A percentile compares a stretch with the other conserved stretches of the same genome.
Conservation (phyloP, 139 green algal species). For the Picocystis salinarum region DNA sequence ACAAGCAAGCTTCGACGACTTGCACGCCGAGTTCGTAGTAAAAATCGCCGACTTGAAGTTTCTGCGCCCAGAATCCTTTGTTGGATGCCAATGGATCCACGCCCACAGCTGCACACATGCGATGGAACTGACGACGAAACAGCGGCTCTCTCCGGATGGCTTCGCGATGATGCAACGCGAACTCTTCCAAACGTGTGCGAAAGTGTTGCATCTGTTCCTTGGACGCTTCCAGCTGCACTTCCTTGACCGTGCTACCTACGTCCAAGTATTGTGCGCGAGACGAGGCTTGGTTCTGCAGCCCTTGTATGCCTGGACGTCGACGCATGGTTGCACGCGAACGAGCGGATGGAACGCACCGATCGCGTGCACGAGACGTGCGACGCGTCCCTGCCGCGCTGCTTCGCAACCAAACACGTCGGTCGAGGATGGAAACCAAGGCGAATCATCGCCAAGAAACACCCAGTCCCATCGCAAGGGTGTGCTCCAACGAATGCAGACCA, state of each 20-base stretch:
- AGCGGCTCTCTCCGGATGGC: slow-evolving; percentile 72
- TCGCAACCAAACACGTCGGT: no score
- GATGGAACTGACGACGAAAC: slow-evolving; percentile 82
- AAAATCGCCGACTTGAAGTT: slow-evolving; percentile 81
- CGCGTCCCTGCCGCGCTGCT: no score
- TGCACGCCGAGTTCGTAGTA: slow-evolving; percentile 90
- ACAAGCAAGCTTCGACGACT: slow-evolving; percentile 64
- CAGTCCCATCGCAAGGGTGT: no score
- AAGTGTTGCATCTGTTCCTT: slow-evolving; percentile 34
- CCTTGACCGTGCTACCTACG: background rate
- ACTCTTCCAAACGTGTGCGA: slow-evolving; percentile 54
- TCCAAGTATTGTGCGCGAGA: no score
- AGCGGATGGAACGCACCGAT: no score
- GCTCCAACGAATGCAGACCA: no score
- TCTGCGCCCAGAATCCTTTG: slow-evolving; percentile 73
- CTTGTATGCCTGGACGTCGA: slow-evolving; percentile 38
- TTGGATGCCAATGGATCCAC: slow-evolving; percentile 90
- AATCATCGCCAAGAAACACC: no score
- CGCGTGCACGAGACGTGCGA: no score
- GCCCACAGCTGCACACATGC: slow-evolving; percentile 85
- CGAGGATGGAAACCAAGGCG: no score
- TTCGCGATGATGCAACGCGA: slow-evolving; percentile 64
- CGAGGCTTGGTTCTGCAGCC: slow-evolving; percentile 18
- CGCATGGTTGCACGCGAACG: no score
- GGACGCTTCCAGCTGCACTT: slow-evolving; percentile 37